Conservation (phyloP, 441 rosid genomes). For the Raphanus hybrid region DNA sequence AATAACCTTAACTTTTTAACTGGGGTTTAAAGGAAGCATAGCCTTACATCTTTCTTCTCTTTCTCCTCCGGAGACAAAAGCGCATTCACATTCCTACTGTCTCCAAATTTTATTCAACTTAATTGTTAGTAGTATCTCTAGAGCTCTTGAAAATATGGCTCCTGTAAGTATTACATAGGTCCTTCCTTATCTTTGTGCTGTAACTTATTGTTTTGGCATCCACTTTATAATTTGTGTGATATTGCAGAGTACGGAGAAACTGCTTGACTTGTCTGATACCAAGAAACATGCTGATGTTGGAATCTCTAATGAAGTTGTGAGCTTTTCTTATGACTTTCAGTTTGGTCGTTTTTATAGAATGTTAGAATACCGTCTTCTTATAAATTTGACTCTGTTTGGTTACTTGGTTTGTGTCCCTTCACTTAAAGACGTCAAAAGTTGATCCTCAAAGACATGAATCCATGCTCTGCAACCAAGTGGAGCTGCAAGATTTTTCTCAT, state of each 20-base stretch:
- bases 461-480: slow-evolving; percentile 27
- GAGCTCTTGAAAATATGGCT: slow-evolving; percentile 29
- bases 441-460: slow-evolving; percentile 33
- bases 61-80: not conserved
- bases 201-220: slow-evolving; percentile 18
- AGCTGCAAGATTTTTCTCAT: slow-evolving; percentile 37
- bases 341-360: slow-evolving; percentile 21
- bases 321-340: slow-evolving; percentile 32
- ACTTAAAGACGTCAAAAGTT: slow-evolving; percentile 33
- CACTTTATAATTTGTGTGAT: slow-evolving; percentile 1
- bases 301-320: slow-evolving; percentile 46
- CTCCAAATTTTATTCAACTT: slow-evolving; percentile 27
- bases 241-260: slow-evolving; percentile 60
- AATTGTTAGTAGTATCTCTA: slow-evolving; percentile 32
- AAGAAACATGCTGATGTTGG: slow-evolving; percentile 51
- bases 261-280: slow-evolving; percentile 54
- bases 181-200: slow-evolving; percentile 19
- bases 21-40: not conserved
- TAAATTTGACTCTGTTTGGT: slow-evolving; percentile 23
- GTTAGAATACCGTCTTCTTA: not conserved
- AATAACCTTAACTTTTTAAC: not conserved
- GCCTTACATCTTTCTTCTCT: not conserved
- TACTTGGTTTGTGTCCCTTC: slow-evolving; percentile 6
- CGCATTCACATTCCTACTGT: slow-evolving; percentile 4
- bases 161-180: slow-evolving; percentile 25